These are phyloP conservation scores for Triadica sebifera DNA, from an alignment of 345 rosid species.

Conservation along the genomic window DNA sequence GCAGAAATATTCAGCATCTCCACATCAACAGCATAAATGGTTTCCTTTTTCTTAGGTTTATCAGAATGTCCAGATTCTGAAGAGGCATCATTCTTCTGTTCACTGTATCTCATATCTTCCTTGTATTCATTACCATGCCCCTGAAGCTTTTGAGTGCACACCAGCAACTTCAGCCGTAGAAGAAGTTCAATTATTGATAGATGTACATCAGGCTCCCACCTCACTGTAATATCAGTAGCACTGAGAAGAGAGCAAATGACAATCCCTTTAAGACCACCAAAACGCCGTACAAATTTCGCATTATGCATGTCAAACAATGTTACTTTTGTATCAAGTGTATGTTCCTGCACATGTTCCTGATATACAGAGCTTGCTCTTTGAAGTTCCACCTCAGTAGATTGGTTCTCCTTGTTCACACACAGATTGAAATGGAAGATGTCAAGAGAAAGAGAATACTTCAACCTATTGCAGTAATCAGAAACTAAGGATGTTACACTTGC, in stretches of 20 bases:
- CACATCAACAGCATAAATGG: conserved; percentile 93
- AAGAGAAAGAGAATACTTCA: conserved; percentile 70
- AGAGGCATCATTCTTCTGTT: conserved; percentile 42
- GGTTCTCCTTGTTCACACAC: conserved; percentile 81
- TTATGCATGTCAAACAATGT: conserved; percentile 76
- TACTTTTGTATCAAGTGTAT: conserved; percentile 52
- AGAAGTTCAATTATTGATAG: conserved; percentile 70
- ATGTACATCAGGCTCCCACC: conserved; percentile 97
- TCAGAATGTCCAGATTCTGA: conserved; percentile 44
- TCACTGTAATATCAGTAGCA: conserved; percentile 72
- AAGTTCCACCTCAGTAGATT: conserved; percentile 80
- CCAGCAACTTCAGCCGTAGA: conserved; percentile 61
- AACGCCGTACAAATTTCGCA: conserved; percentile 80
- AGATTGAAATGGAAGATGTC: conserved; percentile 73
- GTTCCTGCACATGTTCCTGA: conserved; percentile 65
- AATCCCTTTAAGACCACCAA: conserved; percentile 85
- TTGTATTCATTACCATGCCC: conserved; percentile 32
- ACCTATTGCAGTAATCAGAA: conserved; percentile 49
- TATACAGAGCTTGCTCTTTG: conserved; percentile 82
- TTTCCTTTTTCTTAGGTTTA: conserved; percentile 73
- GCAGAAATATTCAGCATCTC: conserved; percentile 78
- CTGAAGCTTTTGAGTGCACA: conserved; percentile 56
- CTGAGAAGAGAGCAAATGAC: conserved; percentile 91
- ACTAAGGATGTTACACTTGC: conserved; percentile 59
- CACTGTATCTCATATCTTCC: conserved; percentile 44